These are phyloP conservation scores for Drechslerella dactyloides DNA, from an alignment of 2,329 filamentous ascomycete genomes.

Conservation along the genomic window DNA sequence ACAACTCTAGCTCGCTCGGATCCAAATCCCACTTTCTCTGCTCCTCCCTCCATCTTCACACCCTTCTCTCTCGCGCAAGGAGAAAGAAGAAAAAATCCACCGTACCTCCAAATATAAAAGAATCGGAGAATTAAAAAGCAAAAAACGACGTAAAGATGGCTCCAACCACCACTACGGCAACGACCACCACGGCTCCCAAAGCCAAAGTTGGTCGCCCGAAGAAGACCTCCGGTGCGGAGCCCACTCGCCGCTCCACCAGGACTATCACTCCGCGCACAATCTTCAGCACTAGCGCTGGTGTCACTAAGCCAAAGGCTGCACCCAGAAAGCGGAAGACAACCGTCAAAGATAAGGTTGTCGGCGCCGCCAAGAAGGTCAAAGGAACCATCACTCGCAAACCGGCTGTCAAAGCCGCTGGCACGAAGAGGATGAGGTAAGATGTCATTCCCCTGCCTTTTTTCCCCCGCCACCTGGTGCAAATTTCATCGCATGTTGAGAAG, in stretches of 20 bases:
- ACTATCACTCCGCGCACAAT: constrained; percentile 29
- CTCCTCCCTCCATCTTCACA: background rate
- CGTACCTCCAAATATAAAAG: constrained; percentile 2
- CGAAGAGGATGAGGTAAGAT: constrained; percentile 46
- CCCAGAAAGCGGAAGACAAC: constrained; percentile 37
- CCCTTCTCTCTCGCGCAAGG: background rate
- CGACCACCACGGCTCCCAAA: constrained; percentile 17
- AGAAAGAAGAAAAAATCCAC: background rate
- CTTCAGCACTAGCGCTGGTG: constrained; percentile 24
- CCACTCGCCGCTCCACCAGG: constrained; percentile 40
- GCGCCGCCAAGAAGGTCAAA: constrained; percentile 31
- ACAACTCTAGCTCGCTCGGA: background rate
- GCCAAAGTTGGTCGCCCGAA: constrained; percentile 34
- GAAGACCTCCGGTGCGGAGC: constrained; percentile 35
- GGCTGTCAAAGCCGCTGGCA: constrained; percentile 28
- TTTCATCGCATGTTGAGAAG: background rate
- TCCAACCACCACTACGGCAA: constrained; percentile 19
- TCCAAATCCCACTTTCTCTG: background rate
- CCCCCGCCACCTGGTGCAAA: background rate
- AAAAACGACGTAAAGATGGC: constrained; percentile 26
- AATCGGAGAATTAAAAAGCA: constrained; percentile 4
- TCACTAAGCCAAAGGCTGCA: constrained; percentile 37
- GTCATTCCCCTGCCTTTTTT: background rate
- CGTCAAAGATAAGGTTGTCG: constrained; percentile 39
- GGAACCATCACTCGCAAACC: constrained; percentile 30